Base-by-base conservation (phyloP, 2,329 filamentous ascomycete genomes). In the Colletotrichum godetiae region DNA sequence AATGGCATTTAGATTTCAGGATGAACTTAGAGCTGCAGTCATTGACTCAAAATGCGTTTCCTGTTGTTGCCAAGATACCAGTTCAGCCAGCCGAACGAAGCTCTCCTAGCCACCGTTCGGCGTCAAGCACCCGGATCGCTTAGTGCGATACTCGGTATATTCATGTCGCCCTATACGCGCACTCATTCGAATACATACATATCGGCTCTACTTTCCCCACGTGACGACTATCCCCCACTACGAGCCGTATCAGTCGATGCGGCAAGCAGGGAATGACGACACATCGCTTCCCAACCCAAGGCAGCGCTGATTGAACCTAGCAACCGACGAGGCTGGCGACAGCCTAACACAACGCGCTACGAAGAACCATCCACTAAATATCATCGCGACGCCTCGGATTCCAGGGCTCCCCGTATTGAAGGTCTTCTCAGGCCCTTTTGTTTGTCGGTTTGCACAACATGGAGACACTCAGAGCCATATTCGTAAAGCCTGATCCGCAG, bases 401-500 rank as follows among this genome's bases (percentile, higher is more conserved):
- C 7, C 29, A 31, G 19, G 22, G n/a, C 24, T 31, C 31, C 22
- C 52, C 56, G 52, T 27, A 62, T 53, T 56, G 35, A 71, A 46
- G 61, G 56, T 57, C 42, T 59, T 29, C 49, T 53, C n/a, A 46
- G 57, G 57, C 62, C 58, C 31, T 35, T 52, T 33, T 63, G 62
- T 22, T 42, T 60, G 68, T 53, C 62, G 52, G 52, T 22, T 12
- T 60, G 67, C 71, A 61, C 80, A 83, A 78, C 80, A 98, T 98
- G 97, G 95, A 98, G 86, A 90, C 93, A 56, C 88, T 98, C 81
- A 94, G 92, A 83, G 88, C 92, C 72, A 91, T 98, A 79, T 96
- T 98, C 85, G 95, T 92, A 83, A 96, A 95, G 84, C 96, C 97
- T 49, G 95, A 97, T 81, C 97, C 97, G 57, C 93, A 97, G 83